Percentiles rank a stretch among this genome's conserved stretches.
phyloP scores from a whole-genome alignment of 2,329 filamentous ascomycete species.

The Penicillium sp. region DNA sequence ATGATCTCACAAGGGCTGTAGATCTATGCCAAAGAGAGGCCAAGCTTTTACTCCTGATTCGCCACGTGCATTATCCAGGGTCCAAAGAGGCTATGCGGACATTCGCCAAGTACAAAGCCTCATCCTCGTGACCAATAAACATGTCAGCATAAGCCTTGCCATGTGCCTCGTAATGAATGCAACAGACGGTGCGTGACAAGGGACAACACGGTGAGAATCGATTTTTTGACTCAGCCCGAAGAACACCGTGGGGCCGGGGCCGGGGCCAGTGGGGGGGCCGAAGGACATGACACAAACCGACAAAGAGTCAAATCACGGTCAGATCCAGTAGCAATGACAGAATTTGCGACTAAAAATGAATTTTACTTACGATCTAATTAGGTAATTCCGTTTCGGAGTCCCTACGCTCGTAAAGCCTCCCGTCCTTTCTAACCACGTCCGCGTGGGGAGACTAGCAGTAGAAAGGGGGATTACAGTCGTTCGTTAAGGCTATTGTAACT shows the following conservation, averaged over 20 bases:
- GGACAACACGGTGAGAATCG: not conserved
- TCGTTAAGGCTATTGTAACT: too few relatives aligned
- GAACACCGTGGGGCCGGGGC: too few relatives aligned
- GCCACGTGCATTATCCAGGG: not conserved
- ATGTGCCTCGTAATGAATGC: not conserved
- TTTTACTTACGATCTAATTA: too few relatives aligned
- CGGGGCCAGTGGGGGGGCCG: not conserved
- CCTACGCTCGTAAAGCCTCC: not conserved
- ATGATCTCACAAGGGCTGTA: not conserved
- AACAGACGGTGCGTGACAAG: too few relatives aligned
- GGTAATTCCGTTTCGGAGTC: too few relatives aligned
- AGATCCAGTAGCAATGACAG: not conserved
- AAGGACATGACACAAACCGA: not conserved
- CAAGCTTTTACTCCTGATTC: not conserved
- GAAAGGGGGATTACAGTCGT: not conserved
- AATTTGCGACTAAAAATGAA: not conserved
- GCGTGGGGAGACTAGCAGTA: not conserved
- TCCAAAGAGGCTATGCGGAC: not conserved
- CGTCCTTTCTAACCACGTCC: not conserved
- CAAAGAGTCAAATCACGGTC: not conserved
- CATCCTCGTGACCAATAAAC: not conserved
- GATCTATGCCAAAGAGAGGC: not conserved
- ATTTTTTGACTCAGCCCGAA: conserved; percentile 1
- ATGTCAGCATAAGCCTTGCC: not conserved
- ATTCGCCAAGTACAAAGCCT: not conserved